Percentiles rank a stretch among this genome's conserved stretches.
These are phyloP conservation scores for Bisporella sp. DNA, from an alignment of 2,329 filamentous ascomycete species.

Conservation along the genomic window DNA sequence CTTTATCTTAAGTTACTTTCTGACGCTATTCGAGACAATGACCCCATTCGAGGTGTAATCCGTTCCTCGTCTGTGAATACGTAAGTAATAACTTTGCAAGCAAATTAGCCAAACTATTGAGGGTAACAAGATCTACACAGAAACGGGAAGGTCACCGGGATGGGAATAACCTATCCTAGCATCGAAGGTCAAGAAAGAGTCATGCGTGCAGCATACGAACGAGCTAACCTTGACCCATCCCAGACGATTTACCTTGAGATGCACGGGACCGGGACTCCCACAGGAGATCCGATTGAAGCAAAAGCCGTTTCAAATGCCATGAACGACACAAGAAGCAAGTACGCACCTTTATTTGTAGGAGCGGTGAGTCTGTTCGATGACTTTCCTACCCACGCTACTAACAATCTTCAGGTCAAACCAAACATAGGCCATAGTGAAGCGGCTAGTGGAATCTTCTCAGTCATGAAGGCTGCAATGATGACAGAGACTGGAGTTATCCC, in stretches of 20 bases:
- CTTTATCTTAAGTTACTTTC: not conserved
- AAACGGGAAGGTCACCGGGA: too few species aligned
- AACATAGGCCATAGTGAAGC: conserved; percentile 7
- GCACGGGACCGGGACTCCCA: conserved; percentile 4
- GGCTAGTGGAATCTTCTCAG: conserved; percentile 1
- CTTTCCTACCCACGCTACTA: too few species aligned
- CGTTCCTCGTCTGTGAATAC: not conserved
- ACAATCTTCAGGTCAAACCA: too few species aligned
- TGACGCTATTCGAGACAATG: not conserved
- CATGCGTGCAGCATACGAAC: conserved; percentile 2
- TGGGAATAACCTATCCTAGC: too few species aligned
- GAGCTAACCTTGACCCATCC: conserved; percentile 1
- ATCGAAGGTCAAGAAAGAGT: conserved; percentile 30
- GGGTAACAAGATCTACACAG: too few species aligned
- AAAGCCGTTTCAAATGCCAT: too few species aligned
- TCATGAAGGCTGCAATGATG: conserved; percentile 5
- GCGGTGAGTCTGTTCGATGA: too few species aligned
- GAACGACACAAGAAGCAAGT: too few species aligned
- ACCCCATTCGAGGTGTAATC: not conserved
- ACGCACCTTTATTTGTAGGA: too few species aligned
- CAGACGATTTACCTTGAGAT: conserved; percentile 2
- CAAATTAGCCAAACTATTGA: too few species aligned
- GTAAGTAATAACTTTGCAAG: too few species aligned
- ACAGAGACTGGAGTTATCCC: too few species aligned
- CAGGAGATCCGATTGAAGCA: conserved; percentile 5